phyloP scores from a whole-genome alignment of 164 flowering plant species.

The Vitis cinerea region DNA sequence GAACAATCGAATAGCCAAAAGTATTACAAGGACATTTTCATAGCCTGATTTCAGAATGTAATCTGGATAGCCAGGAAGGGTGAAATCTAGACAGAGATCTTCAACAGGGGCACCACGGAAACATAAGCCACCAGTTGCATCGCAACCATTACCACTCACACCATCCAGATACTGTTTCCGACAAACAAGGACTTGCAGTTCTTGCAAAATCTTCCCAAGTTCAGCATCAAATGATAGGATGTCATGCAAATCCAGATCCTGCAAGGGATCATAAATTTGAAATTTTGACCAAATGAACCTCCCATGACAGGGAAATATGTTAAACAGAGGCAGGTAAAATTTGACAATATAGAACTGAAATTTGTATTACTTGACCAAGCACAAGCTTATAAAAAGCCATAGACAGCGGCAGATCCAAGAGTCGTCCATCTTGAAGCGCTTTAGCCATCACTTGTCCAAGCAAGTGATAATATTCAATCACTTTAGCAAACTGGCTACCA shows the following conservation, averaged over 20 bases:
- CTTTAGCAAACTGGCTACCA: slow-evolving; percentile 67
- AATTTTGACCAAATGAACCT: too few species aligned
- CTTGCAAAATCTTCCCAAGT: slow-evolving; percentile 83
- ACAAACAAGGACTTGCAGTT: slow-evolving; percentile 67
- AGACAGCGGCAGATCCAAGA: slow-evolving; percentile 89
- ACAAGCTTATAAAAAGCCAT: slow-evolving; percentile 88
- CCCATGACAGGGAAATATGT: too few species aligned
- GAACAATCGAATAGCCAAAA: neutral
- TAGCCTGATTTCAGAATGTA: slow-evolving; percentile 75
- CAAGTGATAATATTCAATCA: slow-evolving; percentile 70
- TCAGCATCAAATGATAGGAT: slow-evolving; percentile 79
- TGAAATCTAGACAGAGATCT: slow-evolving; percentile 89
- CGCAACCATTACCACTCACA: slow-evolving; percentile 29
- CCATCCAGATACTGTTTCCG: slow-evolving; percentile 76
- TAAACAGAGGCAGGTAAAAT: neutral
- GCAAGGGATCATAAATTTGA: slow-evolving; percentile 13
- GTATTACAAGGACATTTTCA: slow-evolving; percentile 49
- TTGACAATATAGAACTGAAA: slow-evolving; percentile 10
- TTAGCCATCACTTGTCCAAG: slow-evolving; percentile 96
- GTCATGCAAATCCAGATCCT: slow-evolving; percentile 99
- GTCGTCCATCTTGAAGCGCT: slow-evolving; percentile 98
- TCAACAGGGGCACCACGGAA: slow-evolving; percentile 77
- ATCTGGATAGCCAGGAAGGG: slow-evolving; percentile 97
- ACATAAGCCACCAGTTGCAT: slow-evolving; percentile 42
- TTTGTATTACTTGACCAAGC: slow-evolving; percentile 73